Evolutionary conservation across 2,329 filamentous ascomycete species (phyloP).

Genomic region (Aspergillus melleus): DNA sequence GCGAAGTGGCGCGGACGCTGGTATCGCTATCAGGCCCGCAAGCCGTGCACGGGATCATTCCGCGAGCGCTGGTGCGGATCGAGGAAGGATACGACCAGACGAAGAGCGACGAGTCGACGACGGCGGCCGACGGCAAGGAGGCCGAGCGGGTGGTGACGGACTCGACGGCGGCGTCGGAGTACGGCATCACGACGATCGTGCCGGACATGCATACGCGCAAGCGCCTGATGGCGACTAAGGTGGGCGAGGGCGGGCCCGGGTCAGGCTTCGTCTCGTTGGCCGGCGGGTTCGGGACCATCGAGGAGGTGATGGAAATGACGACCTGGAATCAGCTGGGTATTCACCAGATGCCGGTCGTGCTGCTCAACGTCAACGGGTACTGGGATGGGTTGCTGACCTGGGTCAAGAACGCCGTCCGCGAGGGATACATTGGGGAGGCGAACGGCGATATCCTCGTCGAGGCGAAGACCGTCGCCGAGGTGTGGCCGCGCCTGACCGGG

Average conservation of each 20-base stretch:
- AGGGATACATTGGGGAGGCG: conserved; percentile 71
- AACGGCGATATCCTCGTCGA: conserved; percentile 79
- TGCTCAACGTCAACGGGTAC: conserved; percentile 87
- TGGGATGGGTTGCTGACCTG: conserved; percentile 85
- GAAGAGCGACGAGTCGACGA: conserved; percentile 28
- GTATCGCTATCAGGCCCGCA: conserved; percentile 78
- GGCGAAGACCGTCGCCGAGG: conserved; percentile 69
- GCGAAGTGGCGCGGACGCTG: conserved; percentile 83
- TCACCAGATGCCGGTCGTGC: conserved; percentile 73
- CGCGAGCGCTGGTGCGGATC: conserved; percentile 75
- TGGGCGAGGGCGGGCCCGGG: conserved; percentile 76
- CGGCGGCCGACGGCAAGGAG: conserved; percentile 44
- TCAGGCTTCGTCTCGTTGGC: conserved; percentile 85
- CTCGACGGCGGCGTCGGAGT: conserved; percentile 45
- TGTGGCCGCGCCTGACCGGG: conserved; percentile 66
- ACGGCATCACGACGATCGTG: conserved; percentile 84
- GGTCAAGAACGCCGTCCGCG: conserved; percentile 72
- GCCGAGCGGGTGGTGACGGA: conserved; percentile 62
- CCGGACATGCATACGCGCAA: conserved; percentile 97
- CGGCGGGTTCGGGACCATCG: conserved; percentile 91
- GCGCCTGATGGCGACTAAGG: conserved; percentile 86
- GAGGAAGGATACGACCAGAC: conserved; percentile 51
- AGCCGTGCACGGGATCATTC: conserved; percentile 91
- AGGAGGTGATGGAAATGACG: conserved; percentile 95
- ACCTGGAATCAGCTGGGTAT: conserved; percentile 96